phyloP scores from a whole-genome alignment of 805 yeast genomes.

The Suhomyces vadensis region DNA sequence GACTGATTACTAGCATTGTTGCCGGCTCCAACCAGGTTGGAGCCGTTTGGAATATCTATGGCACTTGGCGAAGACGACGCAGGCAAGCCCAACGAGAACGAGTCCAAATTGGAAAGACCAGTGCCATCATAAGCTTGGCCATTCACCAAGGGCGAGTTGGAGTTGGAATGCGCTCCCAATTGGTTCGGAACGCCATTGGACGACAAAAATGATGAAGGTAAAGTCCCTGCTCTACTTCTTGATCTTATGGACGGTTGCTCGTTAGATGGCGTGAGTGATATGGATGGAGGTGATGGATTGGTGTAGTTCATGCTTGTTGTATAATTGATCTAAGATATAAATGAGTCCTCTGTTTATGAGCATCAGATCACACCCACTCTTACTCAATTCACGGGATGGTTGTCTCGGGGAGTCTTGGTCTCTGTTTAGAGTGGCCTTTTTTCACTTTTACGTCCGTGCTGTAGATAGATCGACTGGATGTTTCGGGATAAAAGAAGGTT shows the following conservation, averaged over 20 bases:
- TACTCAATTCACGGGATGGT: neutral
- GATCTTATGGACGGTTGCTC: conserved; percentile 23
- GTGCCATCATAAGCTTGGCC: conserved; percentile 6
- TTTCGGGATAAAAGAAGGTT: no score
- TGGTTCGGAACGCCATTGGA: conserved; percentile 12
- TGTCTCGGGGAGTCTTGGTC: no score
- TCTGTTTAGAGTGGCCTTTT: neutral
- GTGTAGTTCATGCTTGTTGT: conserved; percentile 7
- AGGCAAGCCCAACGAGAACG: conserved; percentile 21
- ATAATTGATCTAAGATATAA: neutral
- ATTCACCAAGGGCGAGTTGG: conserved; percentile 7
- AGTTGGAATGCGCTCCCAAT: conserved; percentile 5
- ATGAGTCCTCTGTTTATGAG: neutral
- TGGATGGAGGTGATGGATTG: conserved; percentile 33
- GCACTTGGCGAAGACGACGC: conserved; percentile 14
- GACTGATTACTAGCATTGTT: conserved; percentile 18
- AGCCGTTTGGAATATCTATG: conserved; percentile 19
- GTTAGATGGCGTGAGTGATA: conserved; percentile 30
- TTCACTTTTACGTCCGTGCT: no score
- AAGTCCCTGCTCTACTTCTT: conserved; percentile 77
- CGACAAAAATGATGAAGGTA: conserved; percentile 59
- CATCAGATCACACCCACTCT: conserved; percentile 2
- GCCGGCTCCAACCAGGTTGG: conserved; percentile 14
- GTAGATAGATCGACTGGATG: no score
- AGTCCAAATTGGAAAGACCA: conserved; percentile 15